A percentile compares a stretch with the other conserved stretches of the same genome.
Evolutionary conservation across 345 rosid genomes (phyloP).

Genomic region (Aurinia saxatilis): DNA sequence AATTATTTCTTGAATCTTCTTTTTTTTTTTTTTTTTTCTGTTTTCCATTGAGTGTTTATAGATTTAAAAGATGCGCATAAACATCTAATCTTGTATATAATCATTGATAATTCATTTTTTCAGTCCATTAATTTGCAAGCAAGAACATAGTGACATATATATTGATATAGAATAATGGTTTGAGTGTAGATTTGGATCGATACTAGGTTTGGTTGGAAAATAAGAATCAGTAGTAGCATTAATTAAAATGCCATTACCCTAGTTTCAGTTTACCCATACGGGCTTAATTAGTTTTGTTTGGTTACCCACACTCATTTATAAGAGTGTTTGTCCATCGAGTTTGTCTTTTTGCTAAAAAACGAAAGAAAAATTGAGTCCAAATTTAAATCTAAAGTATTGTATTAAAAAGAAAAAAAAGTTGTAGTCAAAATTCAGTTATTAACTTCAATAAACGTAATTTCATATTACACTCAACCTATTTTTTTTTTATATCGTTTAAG

Average conservation of each 20-base stretch:
- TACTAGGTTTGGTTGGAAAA: slow-evolving; percentile 19
- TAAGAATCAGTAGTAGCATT: not conserved
- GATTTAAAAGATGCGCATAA: not conserved
- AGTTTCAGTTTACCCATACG: slow-evolving; percentile 6
- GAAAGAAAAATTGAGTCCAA: not conserved
- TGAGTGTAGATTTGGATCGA: slow-evolving; percentile 15
- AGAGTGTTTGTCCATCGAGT: not conserved
- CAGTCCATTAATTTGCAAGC: not conserved
- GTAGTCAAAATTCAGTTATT: not conserved
- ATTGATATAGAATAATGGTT: not conserved
- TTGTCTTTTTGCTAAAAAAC: not conserved
- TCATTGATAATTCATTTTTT: not conserved
- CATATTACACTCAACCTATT: too few relatives aligned
- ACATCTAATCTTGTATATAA: not conserved
- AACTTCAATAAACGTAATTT: too few relatives aligned
- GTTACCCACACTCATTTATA: slow-evolving; percentile 17
- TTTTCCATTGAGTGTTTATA: too few relatives aligned
- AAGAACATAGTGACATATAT: not conserved
- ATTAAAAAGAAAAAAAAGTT: not conserved
- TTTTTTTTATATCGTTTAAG: too few relatives aligned
- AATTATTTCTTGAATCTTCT: not conserved
- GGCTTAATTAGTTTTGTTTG: slow-evolving; percentile 12
- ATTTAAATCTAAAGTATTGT: not conserved
- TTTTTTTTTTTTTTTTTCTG: not conserved
- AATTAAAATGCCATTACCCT: slow-evolving; percentile 14